phyloP scores from a whole-genome alignment of 2,329 filamentous ascomycete species.

The Fusarium sp. region DNA sequence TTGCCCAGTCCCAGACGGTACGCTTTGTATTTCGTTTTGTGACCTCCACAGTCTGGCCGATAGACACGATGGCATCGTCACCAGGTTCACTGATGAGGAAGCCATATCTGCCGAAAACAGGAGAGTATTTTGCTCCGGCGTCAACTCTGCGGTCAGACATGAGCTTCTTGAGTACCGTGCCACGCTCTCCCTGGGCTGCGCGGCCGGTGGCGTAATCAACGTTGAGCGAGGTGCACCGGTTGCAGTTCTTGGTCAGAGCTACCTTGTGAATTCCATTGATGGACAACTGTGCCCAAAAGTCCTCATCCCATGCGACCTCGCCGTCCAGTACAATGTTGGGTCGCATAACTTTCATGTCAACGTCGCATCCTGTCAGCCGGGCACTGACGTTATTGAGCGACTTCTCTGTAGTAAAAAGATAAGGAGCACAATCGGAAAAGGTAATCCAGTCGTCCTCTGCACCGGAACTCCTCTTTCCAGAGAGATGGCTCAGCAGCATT shows the following conservation, averaged over 20 bases:
- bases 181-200: conserved; percentile 64
- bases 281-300: conserved; percentile 74
- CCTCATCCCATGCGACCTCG: conserved; percentile 72
- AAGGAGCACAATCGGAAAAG: conserved; percentile 81
- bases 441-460: conserved; percentile 63
- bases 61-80: conserved; percentile 38
- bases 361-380: conserved; percentile 61
- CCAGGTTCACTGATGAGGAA: conserved; percentile 59
- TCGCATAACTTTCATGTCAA: conserved; percentile 76
- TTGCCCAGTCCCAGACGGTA: conserved; percentile 65
- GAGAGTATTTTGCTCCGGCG: conserved; percentile 71
- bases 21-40: conserved; percentile 61
- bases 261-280: conserved; percentile 57
- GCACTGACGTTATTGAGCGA: conserved; percentile 75
- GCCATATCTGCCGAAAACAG: conserved; percentile 79
- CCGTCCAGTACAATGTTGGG: conserved; percentile 78
- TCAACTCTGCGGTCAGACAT: conserved; percentile 78
- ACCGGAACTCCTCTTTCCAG: conserved; percentile 17
- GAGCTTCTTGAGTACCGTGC: conserved; percentile 74
- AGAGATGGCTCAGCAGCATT: conserved; percentile 50
- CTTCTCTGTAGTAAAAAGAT: conserved; percentile 75
- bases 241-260: conserved; percentile 75
- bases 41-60: conserved; percentile 65
- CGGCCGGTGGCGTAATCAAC: conserved; percentile 76
- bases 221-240: conserved; percentile 75